phyloP scores from a whole-genome alignment of 1,284 basidiomycete genomes.

The Trametes polyzona region DNA sequence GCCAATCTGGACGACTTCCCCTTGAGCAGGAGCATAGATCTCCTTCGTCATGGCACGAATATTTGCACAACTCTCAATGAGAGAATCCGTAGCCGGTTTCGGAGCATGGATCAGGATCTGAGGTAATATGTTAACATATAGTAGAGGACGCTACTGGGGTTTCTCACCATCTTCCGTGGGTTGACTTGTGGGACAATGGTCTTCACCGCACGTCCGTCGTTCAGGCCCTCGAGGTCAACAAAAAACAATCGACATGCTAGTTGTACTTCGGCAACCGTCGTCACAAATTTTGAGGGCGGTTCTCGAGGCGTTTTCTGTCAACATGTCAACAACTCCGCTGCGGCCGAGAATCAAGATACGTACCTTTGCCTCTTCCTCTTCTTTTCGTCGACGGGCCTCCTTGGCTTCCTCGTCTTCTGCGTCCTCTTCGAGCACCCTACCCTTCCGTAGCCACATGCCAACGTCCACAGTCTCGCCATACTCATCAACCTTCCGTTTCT shows the following conservation, averaged over 20 bases:
- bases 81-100: conserved; percentile 63
- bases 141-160: not conserved
- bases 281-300: conserved; percentile 91
- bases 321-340: conserved; percentile 8
- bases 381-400: conserved; percentile 71
- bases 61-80: conserved; percentile 81
- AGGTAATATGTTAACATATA: not conserved
- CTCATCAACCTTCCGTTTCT: conserved; percentile 89
- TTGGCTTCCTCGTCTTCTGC: conserved; percentile 81
- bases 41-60: conserved; percentile 90
- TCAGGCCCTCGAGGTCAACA: conserved; percentile 94
- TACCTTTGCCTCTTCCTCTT: conserved; percentile 85
- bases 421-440: conserved; percentile 87
- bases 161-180: conserved; percentile 86
- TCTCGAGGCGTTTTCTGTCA: conserved; percentile 73
- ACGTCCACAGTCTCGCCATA: conserved; percentile 96
- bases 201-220: conserved; percentile 96
- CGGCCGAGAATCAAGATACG: conserved; percentile 10
- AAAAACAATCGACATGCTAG: conserved; percentile 86
- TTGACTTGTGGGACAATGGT: conserved; percentile 97
- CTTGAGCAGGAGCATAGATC: conserved; percentile 78
- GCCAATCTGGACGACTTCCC: conserved; percentile 86
- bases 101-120: conserved; percentile 92
- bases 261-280: conserved; percentile 74
- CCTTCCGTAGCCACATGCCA: conserved; percentile 90